phyloP scores from a whole-genome alignment of 495 filamentous ascomycete species.

The Trichocladium uniseriatum region DNA sequence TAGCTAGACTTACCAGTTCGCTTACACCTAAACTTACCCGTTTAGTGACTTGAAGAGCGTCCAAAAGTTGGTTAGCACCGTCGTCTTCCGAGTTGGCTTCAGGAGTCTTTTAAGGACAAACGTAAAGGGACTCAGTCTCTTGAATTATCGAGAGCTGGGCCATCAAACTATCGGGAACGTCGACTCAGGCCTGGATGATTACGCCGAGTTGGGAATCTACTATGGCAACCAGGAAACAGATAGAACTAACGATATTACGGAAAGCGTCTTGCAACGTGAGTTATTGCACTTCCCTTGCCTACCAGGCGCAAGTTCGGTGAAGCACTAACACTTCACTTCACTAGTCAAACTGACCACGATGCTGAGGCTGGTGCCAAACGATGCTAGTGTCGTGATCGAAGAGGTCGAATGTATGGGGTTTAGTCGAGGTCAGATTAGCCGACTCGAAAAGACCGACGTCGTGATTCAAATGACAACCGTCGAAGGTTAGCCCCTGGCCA shows the following conservation, averaged over 20 bases:
- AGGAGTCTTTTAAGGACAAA: neutral
- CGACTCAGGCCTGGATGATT: neutral
- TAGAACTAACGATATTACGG: no score
- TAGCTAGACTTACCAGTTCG: neutral
- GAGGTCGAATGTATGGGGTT: conserved; percentile 9
- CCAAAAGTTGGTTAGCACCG: neutral
- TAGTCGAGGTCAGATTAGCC: neutral
- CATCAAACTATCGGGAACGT: neutral
- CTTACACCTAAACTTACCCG: neutral
- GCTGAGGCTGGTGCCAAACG: neutral
- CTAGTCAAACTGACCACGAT: neutral
- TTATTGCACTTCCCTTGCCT: no score
- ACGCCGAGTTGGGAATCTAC: conserved; percentile 4
- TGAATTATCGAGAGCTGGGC: conserved; percentile 1
- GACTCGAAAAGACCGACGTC: neutral
- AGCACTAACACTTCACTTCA: neutral
- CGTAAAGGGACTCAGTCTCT: neutral
- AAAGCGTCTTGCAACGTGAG: no score
- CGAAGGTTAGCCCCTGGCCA: neutral
- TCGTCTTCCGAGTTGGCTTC: conserved; percentile 1
- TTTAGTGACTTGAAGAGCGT: neutral
- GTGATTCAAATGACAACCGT: neutral
- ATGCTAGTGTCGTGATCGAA: conserved; percentile 1
- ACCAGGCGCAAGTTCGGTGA: no score
- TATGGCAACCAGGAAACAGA: neutral